Evolutionary conservation across 2,329 filamentous ascomycete genomes (phyloP).

Genomic region (Sarocladium strictum): DNA sequence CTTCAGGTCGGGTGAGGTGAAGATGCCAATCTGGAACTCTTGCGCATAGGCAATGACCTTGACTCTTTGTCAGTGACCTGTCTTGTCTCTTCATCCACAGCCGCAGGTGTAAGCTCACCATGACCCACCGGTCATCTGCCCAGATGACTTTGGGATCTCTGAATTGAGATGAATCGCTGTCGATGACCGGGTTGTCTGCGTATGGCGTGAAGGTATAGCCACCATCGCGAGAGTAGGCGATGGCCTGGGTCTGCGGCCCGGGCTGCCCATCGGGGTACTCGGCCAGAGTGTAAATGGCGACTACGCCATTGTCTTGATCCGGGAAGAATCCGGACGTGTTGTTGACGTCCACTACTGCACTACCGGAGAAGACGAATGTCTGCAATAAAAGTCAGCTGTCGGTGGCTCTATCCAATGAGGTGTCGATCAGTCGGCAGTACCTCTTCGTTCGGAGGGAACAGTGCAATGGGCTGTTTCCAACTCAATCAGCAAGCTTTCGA

Average conservation of each 20-base stretch:
- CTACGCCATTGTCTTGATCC: constrained; percentile 51
- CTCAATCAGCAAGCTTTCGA: background rate
- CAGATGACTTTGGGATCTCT: constrained; percentile 61
- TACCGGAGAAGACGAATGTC: constrained; percentile 46
- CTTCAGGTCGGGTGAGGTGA: constrained; percentile 52
- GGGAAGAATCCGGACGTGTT: constrained; percentile 64
- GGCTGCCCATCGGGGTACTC: constrained; percentile 14
- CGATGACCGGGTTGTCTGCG: constrained; percentile 53
- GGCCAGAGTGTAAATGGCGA: constrained; percentile 37
- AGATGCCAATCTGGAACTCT: constrained; percentile 55
- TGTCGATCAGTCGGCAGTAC: background rate
- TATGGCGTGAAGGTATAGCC: constrained; percentile 59
- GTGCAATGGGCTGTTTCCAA: constrained; percentile 46
- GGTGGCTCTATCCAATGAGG: background rate
- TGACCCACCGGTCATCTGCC: constrained; percentile 51
- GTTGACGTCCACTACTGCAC: constrained; percentile 52
- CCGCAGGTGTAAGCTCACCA: constrained; percentile 36
- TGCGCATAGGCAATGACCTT: constrained; percentile 36
- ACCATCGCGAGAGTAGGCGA: constrained; percentile 56
- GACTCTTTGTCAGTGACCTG: too few relatives aligned
- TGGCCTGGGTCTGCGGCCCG: constrained; percentile 44
- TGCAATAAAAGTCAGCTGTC: constrained; percentile 5
- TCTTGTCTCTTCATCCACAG: too few relatives aligned
- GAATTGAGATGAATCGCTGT: constrained; percentile 49
- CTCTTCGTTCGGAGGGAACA: constrained; percentile 40